Conservation (phyloP, 2,329 filamentous ascomycete genomes). For the Cyclaneusma minus region DNA sequence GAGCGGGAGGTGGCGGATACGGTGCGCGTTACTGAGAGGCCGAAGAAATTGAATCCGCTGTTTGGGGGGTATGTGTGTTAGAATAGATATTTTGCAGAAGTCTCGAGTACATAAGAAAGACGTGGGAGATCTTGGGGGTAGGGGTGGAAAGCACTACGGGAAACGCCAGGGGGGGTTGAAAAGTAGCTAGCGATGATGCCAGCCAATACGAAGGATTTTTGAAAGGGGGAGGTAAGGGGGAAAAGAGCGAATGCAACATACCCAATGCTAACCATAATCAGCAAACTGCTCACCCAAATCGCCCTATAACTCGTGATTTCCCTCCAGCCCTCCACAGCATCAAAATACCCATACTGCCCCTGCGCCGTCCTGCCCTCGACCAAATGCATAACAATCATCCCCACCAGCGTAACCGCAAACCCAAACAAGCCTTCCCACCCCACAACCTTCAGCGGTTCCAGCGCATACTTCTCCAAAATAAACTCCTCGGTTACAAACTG, state of each 20-base stretch:
- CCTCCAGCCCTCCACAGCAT: conserved; percentile 70
- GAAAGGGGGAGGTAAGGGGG: too few species aligned
- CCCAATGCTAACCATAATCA: conserved; percentile 98
- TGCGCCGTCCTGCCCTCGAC: conserved; percentile 58
- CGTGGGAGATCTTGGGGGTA: conserved; percentile 4
- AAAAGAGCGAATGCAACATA: conserved; percentile 28
- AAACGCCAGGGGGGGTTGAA: too few species aligned
- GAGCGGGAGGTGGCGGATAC: conserved; percentile 88
- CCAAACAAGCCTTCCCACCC: conserved; percentile 96
- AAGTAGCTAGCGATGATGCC: too few species aligned
- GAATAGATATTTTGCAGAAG: conserved; percentile 8
- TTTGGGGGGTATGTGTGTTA: too few species aligned
- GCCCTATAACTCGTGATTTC: conserved; percentile 59
- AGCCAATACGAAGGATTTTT: too few species aligned
- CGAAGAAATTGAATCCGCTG: conserved; percentile 98
- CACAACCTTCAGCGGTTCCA: conserved; percentile 70
- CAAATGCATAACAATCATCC: conserved; percentile 69
- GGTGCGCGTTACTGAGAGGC: conserved; percentile 74
- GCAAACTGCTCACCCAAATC: conserved; percentile 61
- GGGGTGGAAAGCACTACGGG: too few species aligned
- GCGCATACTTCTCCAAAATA: conserved; percentile 65
- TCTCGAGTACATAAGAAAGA: conserved; percentile 2
- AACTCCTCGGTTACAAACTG: conserved; percentile 95
- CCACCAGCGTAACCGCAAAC: conserved; percentile 60
- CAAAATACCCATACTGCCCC: conserved; percentile 74